phyloP scores from a whole-genome alignment of 202 grass and related monocot species.

The Carex arenaria region DNA sequence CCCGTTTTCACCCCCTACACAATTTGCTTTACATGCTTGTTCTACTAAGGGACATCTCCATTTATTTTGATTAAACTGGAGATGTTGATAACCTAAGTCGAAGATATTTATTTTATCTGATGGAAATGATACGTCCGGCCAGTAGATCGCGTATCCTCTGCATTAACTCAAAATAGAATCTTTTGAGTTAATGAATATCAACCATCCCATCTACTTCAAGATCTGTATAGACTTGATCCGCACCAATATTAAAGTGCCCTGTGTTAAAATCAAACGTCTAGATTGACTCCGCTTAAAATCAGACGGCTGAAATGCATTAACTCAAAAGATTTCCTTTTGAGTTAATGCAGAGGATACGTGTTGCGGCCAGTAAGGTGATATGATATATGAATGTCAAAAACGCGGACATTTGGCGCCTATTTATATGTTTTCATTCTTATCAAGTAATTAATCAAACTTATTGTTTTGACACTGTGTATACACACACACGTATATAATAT shows the following conservation, averaged over 20 bases:
- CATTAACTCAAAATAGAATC: too few relatives aligned
- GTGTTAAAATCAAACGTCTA: too few relatives aligned
- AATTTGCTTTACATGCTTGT: background rate
- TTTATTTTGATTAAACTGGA: background rate
- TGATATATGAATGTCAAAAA: background rate
- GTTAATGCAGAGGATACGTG: too few relatives aligned
- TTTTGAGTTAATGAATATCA: too few relatives aligned
- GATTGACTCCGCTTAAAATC: too few relatives aligned
- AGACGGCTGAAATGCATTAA: too few relatives aligned
- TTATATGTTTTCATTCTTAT: background rate
- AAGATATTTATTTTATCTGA: background rate
- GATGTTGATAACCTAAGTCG: background rate
- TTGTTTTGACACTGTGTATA: background rate
- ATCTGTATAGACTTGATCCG: too few relatives aligned
- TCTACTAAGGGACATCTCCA: background rate
- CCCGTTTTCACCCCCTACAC: too few relatives aligned
- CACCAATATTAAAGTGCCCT: too few relatives aligned
- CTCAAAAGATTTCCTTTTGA: too few relatives aligned
- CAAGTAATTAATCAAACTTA: background rate
- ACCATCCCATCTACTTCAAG: too few relatives aligned
- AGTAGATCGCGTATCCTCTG: too few relatives aligned
- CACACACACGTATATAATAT: background rate
- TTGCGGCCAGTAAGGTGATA: constrained; percentile 10
- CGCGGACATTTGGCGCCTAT: background rate
- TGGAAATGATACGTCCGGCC: background rate